Conservation (phyloP, 192 early-diverging fungal species). For the Coemansia sp. region DNA sequence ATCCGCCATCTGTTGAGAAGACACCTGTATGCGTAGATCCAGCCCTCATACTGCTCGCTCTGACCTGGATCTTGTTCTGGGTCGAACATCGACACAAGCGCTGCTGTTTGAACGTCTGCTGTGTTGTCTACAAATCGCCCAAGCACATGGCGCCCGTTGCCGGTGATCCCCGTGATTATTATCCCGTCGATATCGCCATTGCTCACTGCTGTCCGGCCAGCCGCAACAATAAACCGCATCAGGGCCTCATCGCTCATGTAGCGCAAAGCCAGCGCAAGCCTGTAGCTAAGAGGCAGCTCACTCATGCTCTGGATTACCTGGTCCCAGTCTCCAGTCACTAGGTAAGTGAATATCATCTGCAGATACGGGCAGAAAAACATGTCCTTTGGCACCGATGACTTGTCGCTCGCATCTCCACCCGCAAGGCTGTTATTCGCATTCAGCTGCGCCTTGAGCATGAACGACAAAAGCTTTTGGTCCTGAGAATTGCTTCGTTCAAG, state of each 20-base stretch:
- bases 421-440: constrained; percentile 60
- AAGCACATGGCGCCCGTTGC: constrained; percentile 69
- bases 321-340: constrained; percentile 81
- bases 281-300: constrained; percentile 72
- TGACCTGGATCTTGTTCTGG: constrained; percentile 13
- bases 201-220: constrained; percentile 56
- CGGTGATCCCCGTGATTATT: constrained; percentile 76
- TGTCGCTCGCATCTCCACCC: constrained; percentile 25
- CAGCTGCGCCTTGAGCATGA: constrained; percentile 50
- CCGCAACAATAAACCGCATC: constrained; percentile 58
- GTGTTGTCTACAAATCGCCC: constrained; percentile 79
- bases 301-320: constrained; percentile 68
- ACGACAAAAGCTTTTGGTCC: constrained; percentile 79
- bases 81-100: constrained; percentile 65
- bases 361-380: constrained; percentile 68
- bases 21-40: constrained; percentile 71
- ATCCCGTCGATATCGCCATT: constrained; percentile 80
- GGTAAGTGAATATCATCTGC: constrained; percentile 83
- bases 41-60: constrained; percentile 40
- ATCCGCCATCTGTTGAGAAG: constrained; percentile 88
- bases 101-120: constrained; percentile 89
- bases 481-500: constrained; percentile 32
- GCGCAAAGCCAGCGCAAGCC: constrained; percentile 81
- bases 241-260: constrained; percentile 81
- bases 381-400: constrained; percentile 20